Evolutionary conservation across 108 stramenopile genomes (phyloP), one percentile per base, ranked within the genome.

Genomic region (Nitzschia palea): DNA sequence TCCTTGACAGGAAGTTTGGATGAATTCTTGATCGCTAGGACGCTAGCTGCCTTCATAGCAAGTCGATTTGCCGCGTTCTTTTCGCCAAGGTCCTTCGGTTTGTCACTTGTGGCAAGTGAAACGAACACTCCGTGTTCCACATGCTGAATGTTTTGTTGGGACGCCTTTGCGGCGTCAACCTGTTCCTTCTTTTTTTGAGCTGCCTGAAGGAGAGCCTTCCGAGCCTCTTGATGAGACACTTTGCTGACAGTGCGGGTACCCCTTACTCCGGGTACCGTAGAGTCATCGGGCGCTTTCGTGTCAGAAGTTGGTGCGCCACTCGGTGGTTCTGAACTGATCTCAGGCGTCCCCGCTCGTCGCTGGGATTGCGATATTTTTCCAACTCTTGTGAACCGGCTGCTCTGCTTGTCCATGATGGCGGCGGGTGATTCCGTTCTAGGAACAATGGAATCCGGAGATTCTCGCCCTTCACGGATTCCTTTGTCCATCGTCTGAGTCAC

Each of bases 191-290:
- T 66, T 25, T 23, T 50, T 25, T 51, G 33, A 18, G 64, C 50
- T 4, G 47, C 27, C 18, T 54, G 40, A 14, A 74, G 58, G 22
- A 74, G 36, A 18, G 73, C 73, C 25, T 44, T 35, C 33, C 63
- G 53, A 42, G 71, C 62, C 18, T 73, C 59, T 26, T 56, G 67
- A 18, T 55, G 53, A 30, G 67, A 68, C 2, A 45, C 53, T 32
- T 55, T 65, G 28, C 64, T 42, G 20, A 60, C 23, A 0, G 59
- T 60, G n/a, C 59, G 59, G 22, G 40, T 22, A 42, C 59, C 59
- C 10, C 59, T 36, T 2, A 60, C 59, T 25, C 22, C 35, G 40
- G 18, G 31, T 40, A 60, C 12, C 5, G 59, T 36, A n/a, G 59
- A 60, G 8, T 22, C 50, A 32, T 65, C 48, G 3, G 29, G 28